Evolutionary conservation across 2,329 filamentous ascomycete species (phyloP), one percentile per base, ranked within the genome.

Genomic region (Pyrenochaeta sp.): DNA sequence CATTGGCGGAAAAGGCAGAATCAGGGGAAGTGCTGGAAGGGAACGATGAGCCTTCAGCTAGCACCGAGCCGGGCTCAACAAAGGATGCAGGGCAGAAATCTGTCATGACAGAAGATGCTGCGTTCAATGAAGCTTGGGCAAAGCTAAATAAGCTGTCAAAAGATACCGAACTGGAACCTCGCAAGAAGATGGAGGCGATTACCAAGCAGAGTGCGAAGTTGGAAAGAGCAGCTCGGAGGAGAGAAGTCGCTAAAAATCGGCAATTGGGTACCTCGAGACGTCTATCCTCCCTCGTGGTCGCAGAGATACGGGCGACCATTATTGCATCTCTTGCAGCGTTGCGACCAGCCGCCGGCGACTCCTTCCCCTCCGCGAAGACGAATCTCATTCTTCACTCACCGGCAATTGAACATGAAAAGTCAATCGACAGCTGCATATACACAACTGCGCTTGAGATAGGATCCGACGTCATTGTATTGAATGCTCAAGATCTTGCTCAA

Each of bases 401-500:
- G 1, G 80, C 81, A 21, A 79, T 83, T 36, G 82, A 84, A 41
- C 83, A 79, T 33, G 83, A 81, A 49, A 71, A 74, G 41, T 81
- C 83, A 56, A 74, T 91, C 31, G 82, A 88, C 58, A 75, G 78
- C 3, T 77, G 90, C n/a, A 83, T 93, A 1, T 81, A 85, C 54
- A 82, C 85, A 45, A 77, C 89, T 37, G 89, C 90, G 0, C 77
- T 78, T 11, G 81, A 86, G 30, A 77, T 90, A 5, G 78, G 77
- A 6, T 88, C 90, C 2, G 87, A 94, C 60, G 68, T 94, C 2
- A 77, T 95, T 29, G 82, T 85, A 17, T 70, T 96, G 10, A 85
- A 88, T 66, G 86, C 90, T 1, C 84, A 87, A 57, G 88, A 90
- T 66, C 77, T 96, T 47, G 89, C 89, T 2, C 82, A 88, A 44